Evolutionary conservation across 805 yeast species (phyloP), one percentile per base, ranked within the genome.

Genomic region (Wickerhamomyces xylosicus): DNA sequence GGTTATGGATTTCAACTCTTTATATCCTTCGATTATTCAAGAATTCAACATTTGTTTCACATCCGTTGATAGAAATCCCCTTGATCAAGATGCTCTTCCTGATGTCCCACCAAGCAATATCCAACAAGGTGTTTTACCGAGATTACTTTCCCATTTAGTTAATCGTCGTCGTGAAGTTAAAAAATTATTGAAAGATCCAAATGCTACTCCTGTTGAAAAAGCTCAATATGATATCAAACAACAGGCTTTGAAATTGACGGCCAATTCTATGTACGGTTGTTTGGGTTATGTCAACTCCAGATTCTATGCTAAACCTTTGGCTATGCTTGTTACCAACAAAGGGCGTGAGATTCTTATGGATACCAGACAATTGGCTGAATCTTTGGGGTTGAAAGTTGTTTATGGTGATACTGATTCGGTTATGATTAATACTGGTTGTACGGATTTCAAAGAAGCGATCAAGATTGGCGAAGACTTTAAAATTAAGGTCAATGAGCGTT

Each of bases 221-320:
- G 81, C 85, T 0, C 96, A 90, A 54, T 86, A 82, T 67, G 97
- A 92, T 58, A 87, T 89, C 54, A 85, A 89, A 54, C 98, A 92
- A 61, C 94, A 83, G 58, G 97, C 98, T 0, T 72, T 92, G 57
- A 92, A 92, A 58, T 69, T 92, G 56, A 94, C 98, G 2, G 98
- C 98, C 21, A 92, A 92, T 62, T 92, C 98, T n/a, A 90, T 92
- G 97, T 92, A 92, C 63, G 98, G 98, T 56, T 92, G 97, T 72
- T 71, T 92, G 51, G 98, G 98, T 49, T 89, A 79, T 58, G 83
- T 82, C 6, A 74, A 82, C 51, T 86, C 97, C 18, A 73, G 98
- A 53, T 92, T 92, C 59, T 90, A 89, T 54, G 98, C 98, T 11
- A 82, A 85, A 54, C 96, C 97, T 1, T 67, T 92, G 49, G 98